Conservation (phyloP, 768 basidiomycete genomes). For the Lactarius quietus region DNA sequence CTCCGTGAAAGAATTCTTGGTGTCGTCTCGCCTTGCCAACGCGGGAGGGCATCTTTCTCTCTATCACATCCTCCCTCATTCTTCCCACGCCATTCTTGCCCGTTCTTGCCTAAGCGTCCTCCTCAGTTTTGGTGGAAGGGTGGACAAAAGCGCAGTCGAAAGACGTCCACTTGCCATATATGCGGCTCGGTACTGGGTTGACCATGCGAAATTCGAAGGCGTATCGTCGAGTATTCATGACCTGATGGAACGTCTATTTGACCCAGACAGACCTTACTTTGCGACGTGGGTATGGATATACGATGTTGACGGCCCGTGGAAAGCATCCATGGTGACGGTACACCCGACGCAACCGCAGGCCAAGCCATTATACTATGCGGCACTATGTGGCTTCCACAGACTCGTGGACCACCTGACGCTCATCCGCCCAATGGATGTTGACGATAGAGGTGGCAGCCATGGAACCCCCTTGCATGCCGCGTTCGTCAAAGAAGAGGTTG, state of each 20-base stretch:
- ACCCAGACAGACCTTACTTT: neutral
- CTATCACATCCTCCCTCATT: neutral
- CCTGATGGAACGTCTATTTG: neutral
- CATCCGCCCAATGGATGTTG: neutral
- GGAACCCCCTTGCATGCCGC: neutral
- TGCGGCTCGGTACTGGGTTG: constrained; percentile 9
- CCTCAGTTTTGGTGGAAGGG: neutral
- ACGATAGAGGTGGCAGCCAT: neutral
- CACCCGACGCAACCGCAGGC: neutral
- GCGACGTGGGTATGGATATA: constrained; percentile 11
- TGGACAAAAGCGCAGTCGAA: neutral
- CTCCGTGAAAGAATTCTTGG: constrained; percentile 11
- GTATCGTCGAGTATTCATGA: neutral
- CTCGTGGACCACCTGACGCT: neutral
- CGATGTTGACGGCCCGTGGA: neutral
- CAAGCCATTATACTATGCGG: neutral
- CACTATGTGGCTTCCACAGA: neutral
- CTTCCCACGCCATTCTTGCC: neutral
- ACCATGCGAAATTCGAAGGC: neutral
- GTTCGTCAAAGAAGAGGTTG: neutral
- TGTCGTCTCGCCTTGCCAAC: neutral
- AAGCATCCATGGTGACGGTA: neutral
- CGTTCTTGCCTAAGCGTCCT: neutral
- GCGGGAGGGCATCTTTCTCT: neutral
- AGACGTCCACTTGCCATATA: neutral